Base-by-base conservation (phyloP, 495 filamentous ascomycete genomes). In the Schizothecium vesticola region DNA sequence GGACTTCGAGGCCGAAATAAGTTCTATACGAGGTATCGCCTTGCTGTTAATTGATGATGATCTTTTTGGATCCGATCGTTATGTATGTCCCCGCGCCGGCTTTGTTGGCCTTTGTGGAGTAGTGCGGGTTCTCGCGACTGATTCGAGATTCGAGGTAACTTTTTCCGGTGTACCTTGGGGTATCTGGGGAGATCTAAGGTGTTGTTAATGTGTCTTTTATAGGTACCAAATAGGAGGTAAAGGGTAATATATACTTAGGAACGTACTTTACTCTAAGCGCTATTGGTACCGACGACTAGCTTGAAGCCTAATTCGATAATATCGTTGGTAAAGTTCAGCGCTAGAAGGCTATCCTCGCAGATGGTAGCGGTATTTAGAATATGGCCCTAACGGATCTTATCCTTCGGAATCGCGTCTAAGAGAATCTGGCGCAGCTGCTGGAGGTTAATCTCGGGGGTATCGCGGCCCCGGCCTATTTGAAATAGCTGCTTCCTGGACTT, bases 401-500 rank as follows among this genome's bases (percentile, higher is more conserved):
- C 69, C 9, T 56, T 65, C 0, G 80, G 80, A 0, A 85, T 65
- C 0, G 79, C 76, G 11, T 75, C 73, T n/a, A 83, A 66, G n/a
- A 87, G 69, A n/a, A 86, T 69, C 55, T 78, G 56, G 8, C 83
- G 71, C 55, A 87, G 63, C 63, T 77, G 70, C 16, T 58, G 22
- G 3, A 84, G 77, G 70, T 86, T 84, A 61, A 78, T 80, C 72
- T 81, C 79, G 3, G 72, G 74, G 23, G 69, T 65, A 69, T 75
- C 71, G 11, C 71, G 59, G 6, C 69, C 68, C 57, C 63, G 60
- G 25, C 64, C 71, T 11, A 67, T 23, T 19, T 72, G 24, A 25
- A 76, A 36, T 12, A 71, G 58, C 23, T 63, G 60, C 21, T 70
- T 69, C 3, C 70, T 72, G 26, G 62, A 60, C 63, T 76, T 71